phyloP scores from a whole-genome alignment of 2,329 filamentous ascomycete genomes.

The Paecilomyces niveus region DNA sequence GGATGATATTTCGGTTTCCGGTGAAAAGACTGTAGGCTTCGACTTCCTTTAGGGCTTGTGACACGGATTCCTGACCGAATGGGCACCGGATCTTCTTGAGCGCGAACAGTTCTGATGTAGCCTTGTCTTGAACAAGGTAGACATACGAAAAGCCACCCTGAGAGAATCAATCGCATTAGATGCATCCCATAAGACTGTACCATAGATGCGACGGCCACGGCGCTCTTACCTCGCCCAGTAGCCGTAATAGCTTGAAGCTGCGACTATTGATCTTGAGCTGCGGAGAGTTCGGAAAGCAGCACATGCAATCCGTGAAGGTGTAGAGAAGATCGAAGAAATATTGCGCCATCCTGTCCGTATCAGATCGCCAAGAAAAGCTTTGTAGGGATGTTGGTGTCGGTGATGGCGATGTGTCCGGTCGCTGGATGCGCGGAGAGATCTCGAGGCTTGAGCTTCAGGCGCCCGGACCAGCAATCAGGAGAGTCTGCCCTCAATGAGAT shows the following conservation, averaged over 20 bases:
- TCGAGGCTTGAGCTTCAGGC: background rate
- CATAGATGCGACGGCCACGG: background rate
- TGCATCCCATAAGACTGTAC: background rate
- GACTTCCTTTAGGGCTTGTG: constrained; percentile 91
- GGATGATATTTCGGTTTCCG: constrained; percentile 77
- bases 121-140: constrained; percentile 91
- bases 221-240: constrained; percentile 73
- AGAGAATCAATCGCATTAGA: background rate
- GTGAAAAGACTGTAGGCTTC: constrained; percentile 91
- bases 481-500: background rate
- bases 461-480: background rate
- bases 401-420: background rate
- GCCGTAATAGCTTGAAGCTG: constrained; percentile 89
- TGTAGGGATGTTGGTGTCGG: background rate
- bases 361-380: background rate
- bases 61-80: constrained; percentile 92
- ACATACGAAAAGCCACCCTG: constrained; percentile 98
- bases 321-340: constrained; percentile 84
- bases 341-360: constrained; percentile 59
- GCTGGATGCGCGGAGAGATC: background rate
- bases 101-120: constrained; percentile 76
- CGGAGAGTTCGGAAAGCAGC: constrained; percentile 90
- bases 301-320: constrained; percentile 89
- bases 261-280: constrained; percentile 91
- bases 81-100: constrained; percentile 99